These are phyloP conservation scores for Pythium angustatum DNA, from an alignment of 352 stramenopile species.

Conservation along the genomic window DNA sequence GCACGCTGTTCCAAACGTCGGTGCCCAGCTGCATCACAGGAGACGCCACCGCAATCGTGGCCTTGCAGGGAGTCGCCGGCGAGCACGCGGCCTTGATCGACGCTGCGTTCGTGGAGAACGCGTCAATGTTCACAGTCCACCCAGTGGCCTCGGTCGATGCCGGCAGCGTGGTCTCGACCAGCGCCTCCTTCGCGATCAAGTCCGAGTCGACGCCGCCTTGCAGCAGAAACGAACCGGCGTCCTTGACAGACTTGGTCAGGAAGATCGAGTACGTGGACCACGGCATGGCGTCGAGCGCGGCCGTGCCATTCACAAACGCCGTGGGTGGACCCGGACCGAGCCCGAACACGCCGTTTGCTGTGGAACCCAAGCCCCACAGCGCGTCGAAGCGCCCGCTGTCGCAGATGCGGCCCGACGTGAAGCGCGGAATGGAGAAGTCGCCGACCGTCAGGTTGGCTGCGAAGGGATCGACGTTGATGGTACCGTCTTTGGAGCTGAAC, in stretches of 20 bases:
- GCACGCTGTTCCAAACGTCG: background rate
- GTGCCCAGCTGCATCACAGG: slow-evolving; percentile 5
- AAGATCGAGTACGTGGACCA: slow-evolving; percentile 23
- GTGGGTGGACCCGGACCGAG: background rate
- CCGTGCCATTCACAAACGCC: background rate
- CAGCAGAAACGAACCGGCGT: slow-evolving; percentile 11
- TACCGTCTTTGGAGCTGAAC: background rate
- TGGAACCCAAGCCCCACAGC: background rate
- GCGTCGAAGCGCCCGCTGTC: background rate
- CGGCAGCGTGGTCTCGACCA: slow-evolving; percentile 1
- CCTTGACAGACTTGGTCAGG: background rate
- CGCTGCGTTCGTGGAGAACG: background rate
- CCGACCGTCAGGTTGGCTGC: slow-evolving; percentile 7
- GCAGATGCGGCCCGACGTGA: slow-evolving; percentile 10
- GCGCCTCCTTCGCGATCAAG: background rate
- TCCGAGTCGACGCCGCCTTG: slow-evolving; percentile 1
- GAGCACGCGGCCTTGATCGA: slow-evolving; percentile 6
- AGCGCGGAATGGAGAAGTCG: slow-evolving; percentile 3
- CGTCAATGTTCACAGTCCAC: slow-evolving; percentile 3
- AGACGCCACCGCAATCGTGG: slow-evolving; percentile 2
- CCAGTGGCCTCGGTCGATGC: background rate
- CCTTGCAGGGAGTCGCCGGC: background rate
- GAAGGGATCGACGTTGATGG: background rate
- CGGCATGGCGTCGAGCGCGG: slow-evolving; percentile 1
- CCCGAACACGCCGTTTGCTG: slow-evolving; percentile 3